Percentiles rank a stretch among this genome's conserved stretches.
Evolutionary conservation across 768 basidiomycete genomes (phyloP).

Genomic region (Nidularia pulvinata): DNA sequence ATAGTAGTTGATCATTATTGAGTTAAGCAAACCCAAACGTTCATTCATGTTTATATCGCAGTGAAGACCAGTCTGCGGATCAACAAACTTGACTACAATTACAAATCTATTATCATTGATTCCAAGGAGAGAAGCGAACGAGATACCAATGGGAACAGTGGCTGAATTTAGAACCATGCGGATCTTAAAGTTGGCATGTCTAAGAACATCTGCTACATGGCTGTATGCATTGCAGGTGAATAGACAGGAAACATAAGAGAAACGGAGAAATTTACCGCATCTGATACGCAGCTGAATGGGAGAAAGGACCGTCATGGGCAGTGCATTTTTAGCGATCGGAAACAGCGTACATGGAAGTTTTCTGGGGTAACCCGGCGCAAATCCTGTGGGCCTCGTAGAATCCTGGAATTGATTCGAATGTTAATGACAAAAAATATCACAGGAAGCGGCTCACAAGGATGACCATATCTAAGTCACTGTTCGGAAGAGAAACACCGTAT

Average conservation of each 20-base stretch:
- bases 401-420: slow-evolving; percentile 13
- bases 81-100: slow-evolving; percentile 47
- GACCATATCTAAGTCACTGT: slow-evolving; percentile 53
- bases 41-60: slow-evolving; percentile 68
- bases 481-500: slow-evolving; percentile 37
- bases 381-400: slow-evolving; percentile 12
- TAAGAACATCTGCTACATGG: no score
- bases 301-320: slow-evolving; percentile 15
- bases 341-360: slow-evolving; percentile 4
- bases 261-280: no score
- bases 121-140: neutral
- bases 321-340: neutral
- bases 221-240: no score
- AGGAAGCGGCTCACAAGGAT: slow-evolving; percentile 36
- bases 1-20: slow-evolving; percentile 50
- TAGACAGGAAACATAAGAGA: no score
- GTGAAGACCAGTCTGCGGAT: slow-evolving; percentile 33
- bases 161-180: no score
- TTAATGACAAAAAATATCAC: neutral
- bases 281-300: slow-evolving; percentile 10
- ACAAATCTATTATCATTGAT: neutral
- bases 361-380: slow-evolving; percentile 3
- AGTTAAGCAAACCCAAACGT: slow-evolving; percentile 52
- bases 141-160: slow-evolving; percentile 40
- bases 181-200: no score